Evolutionary conservation across 371 early-diverging fungal species (phyloP).

Genomic region (Mortierella sp.): DNA sequence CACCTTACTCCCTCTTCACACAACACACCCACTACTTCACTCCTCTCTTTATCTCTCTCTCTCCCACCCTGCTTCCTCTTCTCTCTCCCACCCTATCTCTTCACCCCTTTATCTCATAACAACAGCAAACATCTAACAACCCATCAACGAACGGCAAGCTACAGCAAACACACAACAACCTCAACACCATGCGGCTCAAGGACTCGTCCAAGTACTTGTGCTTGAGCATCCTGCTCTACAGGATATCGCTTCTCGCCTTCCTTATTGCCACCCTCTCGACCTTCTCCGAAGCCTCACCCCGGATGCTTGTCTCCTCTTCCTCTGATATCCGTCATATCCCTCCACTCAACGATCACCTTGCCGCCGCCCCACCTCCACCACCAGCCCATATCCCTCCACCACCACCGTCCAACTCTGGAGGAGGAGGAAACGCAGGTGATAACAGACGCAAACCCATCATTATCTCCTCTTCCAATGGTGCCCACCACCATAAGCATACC

Average conservation of each 20-base stretch:
- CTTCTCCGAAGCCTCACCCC: slow-evolving; percentile 21
- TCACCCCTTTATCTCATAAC: neutral
- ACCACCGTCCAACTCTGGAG: neutral
- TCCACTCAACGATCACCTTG: neutral
- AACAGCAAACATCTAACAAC: neutral
- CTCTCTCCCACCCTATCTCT: neutral
- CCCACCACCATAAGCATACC: neutral
- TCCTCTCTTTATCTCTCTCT: neutral
- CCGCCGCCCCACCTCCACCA: neutral
- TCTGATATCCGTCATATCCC: slow-evolving; percentile 9
- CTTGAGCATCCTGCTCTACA: slow-evolving; percentile 38
- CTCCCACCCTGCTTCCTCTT: neutral
- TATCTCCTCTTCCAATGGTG: neutral
- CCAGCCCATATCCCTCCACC: slow-evolving; percentile 1
- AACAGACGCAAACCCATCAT: neutral
- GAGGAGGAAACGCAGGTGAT: neutral
- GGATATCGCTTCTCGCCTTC: slow-evolving; percentile 30
- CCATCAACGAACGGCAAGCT: neutral
- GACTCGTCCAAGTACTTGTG: slow-evolving; percentile 38
- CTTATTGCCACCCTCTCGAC: slow-evolving; percentile 10
- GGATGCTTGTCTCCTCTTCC: slow-evolving; percentile 24
- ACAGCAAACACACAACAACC: neutral
- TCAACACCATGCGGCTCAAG: slow-evolving; percentile 39
- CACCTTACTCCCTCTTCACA: neutral
- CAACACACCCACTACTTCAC: neutral